Conservation (phyloP, 257 asterid genomes). For the Solanum piurae region DNA sequence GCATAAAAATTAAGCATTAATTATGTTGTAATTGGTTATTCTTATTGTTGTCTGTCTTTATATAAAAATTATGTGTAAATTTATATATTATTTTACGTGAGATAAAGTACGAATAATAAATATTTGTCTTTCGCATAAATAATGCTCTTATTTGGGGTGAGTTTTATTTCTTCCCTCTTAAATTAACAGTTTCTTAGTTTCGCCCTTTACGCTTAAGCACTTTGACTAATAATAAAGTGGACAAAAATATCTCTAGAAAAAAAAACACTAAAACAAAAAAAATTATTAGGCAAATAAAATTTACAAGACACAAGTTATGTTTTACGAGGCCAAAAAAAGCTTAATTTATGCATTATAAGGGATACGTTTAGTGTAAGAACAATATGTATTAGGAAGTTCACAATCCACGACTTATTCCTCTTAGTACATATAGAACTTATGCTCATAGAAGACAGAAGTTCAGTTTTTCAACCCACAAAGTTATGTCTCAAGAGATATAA, state of each 20-base stretch:
- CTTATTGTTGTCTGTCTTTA: too few relatives aligned
- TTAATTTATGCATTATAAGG: background rate
- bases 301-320: background rate
- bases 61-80: too few relatives aligned
- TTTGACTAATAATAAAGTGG: background rate
- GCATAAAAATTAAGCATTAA: too few relatives aligned
- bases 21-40: too few relatives aligned
- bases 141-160: background rate
- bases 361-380: background rate
- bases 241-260: background rate
- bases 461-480: background rate
- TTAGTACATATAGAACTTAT: background rate
- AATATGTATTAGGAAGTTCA: background rate
- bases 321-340: background rate
- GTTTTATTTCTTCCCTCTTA: background rate
- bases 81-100: too few relatives aligned
- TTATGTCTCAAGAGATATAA: too few relatives aligned
- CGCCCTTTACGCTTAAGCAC: background rate
- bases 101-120: too few relatives aligned
- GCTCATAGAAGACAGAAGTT: background rate
- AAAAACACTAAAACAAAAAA: too few relatives aligned
- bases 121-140: background rate
- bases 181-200: too few relatives aligned
- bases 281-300: background rate
- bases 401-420: background rate